Base-by-base conservation (phyloP, 768 basidiomycete species). In the Pleurotus pulmonarius region DNA sequence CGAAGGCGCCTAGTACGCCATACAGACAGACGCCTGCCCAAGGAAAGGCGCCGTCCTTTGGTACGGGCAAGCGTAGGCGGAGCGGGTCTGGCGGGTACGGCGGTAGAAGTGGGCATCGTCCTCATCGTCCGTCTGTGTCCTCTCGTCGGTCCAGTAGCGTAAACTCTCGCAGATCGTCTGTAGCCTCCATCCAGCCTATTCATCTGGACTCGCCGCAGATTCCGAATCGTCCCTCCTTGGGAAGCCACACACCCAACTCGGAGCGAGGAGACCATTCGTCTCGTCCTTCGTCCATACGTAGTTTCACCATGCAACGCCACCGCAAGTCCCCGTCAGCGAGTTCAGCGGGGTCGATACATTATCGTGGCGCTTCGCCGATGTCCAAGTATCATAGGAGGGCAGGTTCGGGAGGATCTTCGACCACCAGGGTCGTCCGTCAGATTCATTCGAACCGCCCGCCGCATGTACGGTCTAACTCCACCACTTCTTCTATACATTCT, bases 101-200 rank as follows among this genome's bases (percentile, higher is more conserved):
- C 24, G 43, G 61, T 26, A 67, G 67, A 22, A 59, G 69, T 16
- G 70, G 67, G 44, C 80, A 86, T 58, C 80, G 87, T 56, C 72
- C 77, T 13, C 86, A 87, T 51, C 81, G 91, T 13, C 85, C 85
- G 0, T 88, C 89, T 0, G 72, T 86, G 43, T 90, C 90, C 0
- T 95, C 94, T 20, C 82, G 90, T 46, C 84, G 94, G 24, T 95
- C 93, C 12, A 94, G 92, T 67, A 94, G 92, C 57, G 89, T 94
- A 60, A 94, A 94, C 65, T 97, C 94, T 5, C 77, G 88, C 37
- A 76, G 93, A 40, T 82, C 80, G 0, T 81, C 79, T n/a, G 74
- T 74, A 16, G 69, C 79, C 20, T 79, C 79, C 12, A 72, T 75
- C 20, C 80, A 82, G 57, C 71, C 81, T 68, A 58, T 79, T 9